Evolutionary conservation across 495 filamentous ascomycete genomes (phyloP).

Genomic region (Annulohypoxylon nitens): DNA sequence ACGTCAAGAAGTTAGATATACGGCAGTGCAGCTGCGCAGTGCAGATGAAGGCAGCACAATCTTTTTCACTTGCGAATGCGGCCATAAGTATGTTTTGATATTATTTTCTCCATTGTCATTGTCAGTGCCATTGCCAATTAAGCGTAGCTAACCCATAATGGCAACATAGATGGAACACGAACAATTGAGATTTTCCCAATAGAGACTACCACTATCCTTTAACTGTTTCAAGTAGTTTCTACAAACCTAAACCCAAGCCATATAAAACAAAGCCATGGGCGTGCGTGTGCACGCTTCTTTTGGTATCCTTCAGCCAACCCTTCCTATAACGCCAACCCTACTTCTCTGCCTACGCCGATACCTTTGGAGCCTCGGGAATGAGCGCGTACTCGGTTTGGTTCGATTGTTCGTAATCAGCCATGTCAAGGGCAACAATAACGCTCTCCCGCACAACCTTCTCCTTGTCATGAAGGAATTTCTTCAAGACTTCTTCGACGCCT

Average conservation of each 20-base stretch:
- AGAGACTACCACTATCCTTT: constrained; percentile 18
- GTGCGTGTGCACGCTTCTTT: constrained; percentile 30
- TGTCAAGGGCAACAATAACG: constrained; percentile 94
- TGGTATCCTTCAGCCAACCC: constrained; percentile 42
- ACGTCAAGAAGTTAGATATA: constrained; percentile 84
- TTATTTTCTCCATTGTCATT: neutral
- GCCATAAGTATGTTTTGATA: constrained; percentile 74
- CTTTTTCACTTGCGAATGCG: constrained; percentile 88
- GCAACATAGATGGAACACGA: constrained; percentile 68
- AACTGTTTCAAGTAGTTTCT: constrained; percentile 15
- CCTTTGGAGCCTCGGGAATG: constrained; percentile 71
- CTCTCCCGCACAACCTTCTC: constrained; percentile 96
- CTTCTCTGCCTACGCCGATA: constrained; percentile 46
- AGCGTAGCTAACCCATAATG: constrained; percentile 51
- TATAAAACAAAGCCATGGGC: constrained; percentile 38
- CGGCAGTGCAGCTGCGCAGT: constrained; percentile 85
- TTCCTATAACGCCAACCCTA: constrained; percentile 44
- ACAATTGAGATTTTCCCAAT: constrained; percentile 62
- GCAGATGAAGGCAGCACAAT: constrained; percentile 96
- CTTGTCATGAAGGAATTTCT: constrained; percentile 85
- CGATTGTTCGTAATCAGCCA: constrained; percentile 96
- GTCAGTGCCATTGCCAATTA: neutral
- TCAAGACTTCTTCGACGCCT: constrained; percentile 88
- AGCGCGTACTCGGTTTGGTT: constrained; percentile 91
- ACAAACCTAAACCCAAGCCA: constrained; percentile 13